A percentile compares a stretch with the other conserved stretches of the same genome.
These are phyloP conservation scores for Litchi chinensis DNA, from an alignment of 345 rosid genomes.

Conservation along the genomic window DNA sequence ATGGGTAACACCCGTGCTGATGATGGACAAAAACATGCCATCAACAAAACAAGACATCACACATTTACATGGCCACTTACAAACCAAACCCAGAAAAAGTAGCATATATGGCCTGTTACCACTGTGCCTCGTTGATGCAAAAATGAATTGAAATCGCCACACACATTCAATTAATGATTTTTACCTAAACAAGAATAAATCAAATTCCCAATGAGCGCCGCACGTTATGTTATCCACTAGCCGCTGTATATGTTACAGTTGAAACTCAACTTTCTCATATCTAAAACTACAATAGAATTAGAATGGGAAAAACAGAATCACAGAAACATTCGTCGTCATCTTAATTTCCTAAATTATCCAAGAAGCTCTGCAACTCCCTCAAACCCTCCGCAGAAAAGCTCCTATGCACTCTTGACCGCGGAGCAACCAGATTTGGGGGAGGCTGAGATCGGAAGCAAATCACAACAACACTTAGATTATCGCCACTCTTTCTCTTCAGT, in stretches of 20 bases:
- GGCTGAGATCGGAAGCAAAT: slow-evolving; percentile 73
- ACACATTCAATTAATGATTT: slow-evolving; percentile 1
- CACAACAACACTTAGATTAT: slow-evolving; percentile 72
- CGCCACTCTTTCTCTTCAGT: slow-evolving; percentile 83
- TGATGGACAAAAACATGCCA: no score
- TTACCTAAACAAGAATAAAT: background rate
- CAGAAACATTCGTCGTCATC: slow-evolving; percentile 19
- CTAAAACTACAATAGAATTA: slow-evolving; percentile 31
- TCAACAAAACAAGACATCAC: background rate
- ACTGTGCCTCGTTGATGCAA: background rate
- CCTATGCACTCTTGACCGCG: slow-evolving; percentile 61
- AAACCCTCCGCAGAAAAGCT: slow-evolving; percentile 82
- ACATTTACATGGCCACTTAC: background rate
- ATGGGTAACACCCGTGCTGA: no score
- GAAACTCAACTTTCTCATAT: slow-evolving; percentile 27
- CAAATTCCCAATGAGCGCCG: slow-evolving; percentile 9
- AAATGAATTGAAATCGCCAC: background rate
- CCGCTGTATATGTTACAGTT: slow-evolving; percentile 62
- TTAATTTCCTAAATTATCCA: slow-evolving; percentile 57
- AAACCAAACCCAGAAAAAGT: background rate
- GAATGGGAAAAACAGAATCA: background rate
- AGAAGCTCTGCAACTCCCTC: slow-evolving; percentile 68
- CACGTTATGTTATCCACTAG: slow-evolving; percentile 23
- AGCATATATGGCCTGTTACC: background rate
- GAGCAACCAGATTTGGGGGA: slow-evolving; percentile 70